Evolutionary conservation across 495 filamentous ascomycete genomes (phyloP).

Genomic region (Lasiosphaeriaceae sp.): DNA sequence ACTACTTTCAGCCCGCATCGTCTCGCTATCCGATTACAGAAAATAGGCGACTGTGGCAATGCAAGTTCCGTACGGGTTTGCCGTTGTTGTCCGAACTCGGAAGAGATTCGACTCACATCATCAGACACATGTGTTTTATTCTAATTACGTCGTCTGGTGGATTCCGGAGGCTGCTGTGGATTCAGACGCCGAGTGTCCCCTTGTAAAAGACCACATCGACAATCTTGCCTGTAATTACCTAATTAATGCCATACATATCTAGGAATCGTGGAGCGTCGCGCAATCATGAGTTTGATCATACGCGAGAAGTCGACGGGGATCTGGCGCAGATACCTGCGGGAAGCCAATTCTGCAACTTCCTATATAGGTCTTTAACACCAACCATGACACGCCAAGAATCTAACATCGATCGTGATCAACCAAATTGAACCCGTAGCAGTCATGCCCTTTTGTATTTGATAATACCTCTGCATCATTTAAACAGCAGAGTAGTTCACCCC

Average conservation of each 20-base stretch:
- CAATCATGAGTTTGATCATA: slow-evolving; percentile 49
- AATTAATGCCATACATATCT: slow-evolving; percentile 51
- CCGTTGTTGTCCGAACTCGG: no score
- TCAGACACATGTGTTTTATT: slow-evolving; percentile 47
- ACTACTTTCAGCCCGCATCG: no score
- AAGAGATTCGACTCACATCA: slow-evolving; percentile 46
- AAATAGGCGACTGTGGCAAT: no score
- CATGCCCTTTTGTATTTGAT: no score
- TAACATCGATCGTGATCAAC: no score
- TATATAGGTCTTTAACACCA: neutral
- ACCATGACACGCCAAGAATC: neutral
- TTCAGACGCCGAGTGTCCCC: slow-evolving; percentile 59
- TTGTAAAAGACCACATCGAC: slow-evolving; percentile 61
- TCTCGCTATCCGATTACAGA: no score
- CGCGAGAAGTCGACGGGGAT: slow-evolving; percentile 56
- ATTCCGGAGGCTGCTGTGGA: slow-evolving; percentile 55
- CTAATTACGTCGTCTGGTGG: slow-evolving; percentile 52
- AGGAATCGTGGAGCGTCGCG: slow-evolving; percentile 29
- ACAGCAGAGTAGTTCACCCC: no score
- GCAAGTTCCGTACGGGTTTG: neutral
- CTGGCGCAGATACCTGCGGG: slow-evolving; percentile 50
- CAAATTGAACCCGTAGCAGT: no score
- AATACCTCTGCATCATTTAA: no score
- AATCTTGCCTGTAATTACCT: slow-evolving; percentile 26
- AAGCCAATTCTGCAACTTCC: slow-evolving; percentile 31